Conservation (phyloP, 2,329 filamentous ascomycete genomes). For the Myriosclerotinia duriaeana region DNA sequence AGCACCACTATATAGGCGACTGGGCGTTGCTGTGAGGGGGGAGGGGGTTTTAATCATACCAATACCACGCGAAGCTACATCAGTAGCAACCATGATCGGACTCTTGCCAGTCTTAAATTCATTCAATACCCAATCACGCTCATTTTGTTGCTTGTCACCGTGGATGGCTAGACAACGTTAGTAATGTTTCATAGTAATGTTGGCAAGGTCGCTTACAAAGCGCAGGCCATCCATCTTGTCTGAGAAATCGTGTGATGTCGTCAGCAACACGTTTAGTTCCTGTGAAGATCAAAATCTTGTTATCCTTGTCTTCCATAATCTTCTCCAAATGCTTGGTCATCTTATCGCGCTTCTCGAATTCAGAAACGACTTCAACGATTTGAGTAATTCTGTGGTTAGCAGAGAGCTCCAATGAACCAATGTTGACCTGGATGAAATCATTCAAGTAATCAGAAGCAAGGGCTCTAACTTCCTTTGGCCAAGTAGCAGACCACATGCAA, state of each 20-base stretch:
- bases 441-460: constrained; percentile 87
- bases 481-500: constrained; percentile 99
- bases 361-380: constrained; percentile 92
- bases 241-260: constrained; percentile 94
- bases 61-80: constrained; percentile 99
- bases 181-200: constrained; percentile 47
- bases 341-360: constrained; percentile 95
- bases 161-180: constrained; percentile 72
- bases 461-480: constrained; percentile 97
- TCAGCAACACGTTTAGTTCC: constrained; percentile 93
- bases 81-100: constrained; percentile 99
- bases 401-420: constrained; percentile 91
- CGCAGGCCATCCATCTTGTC: constrained; percentile 96
- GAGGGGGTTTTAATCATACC: constrained; percentile 81
- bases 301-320: constrained; percentile 93
- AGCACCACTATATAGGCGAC: constrained; percentile 66
- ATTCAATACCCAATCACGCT: constrained; percentile 98
- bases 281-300: constrained; percentile 95
- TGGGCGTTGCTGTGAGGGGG: constrained; percentile 54
- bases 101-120: constrained; percentile 99
- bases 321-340: constrained; percentile 98
- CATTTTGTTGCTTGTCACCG: constrained; percentile 98
- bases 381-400: constrained; percentile 98
- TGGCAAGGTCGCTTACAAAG: constrained; percentile 69
- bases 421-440: constrained; percentile 98